A percentile compares a stretch with the other conserved stretches of the same genome.
Conservation (phyloP, 2,329 filamentous ascomycete genomes). For the Aspergillus persii region DNA sequence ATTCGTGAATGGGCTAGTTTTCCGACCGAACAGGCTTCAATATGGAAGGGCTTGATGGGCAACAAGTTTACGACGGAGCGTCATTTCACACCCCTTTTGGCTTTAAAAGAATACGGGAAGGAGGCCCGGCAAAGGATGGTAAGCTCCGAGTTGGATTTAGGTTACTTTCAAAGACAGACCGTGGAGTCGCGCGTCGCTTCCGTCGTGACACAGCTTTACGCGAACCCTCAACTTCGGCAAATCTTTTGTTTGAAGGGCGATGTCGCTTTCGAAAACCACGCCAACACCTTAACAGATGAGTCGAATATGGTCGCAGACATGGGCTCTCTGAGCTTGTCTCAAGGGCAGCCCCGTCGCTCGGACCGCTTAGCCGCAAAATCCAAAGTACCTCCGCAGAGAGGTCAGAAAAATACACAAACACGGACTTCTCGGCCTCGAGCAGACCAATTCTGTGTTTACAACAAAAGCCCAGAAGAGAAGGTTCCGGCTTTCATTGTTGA, state of each 20-base stretch:
- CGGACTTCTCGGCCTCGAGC: slow-evolving; percentile 21
- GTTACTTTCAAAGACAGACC: not conserved
- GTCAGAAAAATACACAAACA: not conserved
- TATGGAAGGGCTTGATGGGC: slow-evolving; percentile 7
- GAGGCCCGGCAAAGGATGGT: not conserved
- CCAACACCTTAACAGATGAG: slow-evolving; percentile 13
- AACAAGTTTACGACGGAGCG: slow-evolving; percentile 10
- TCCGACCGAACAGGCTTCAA: not conserved
- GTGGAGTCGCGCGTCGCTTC: slow-evolving; percentile 1
- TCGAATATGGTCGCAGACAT: slow-evolving; percentile 7
- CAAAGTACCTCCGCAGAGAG: no score
- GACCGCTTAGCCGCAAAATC: not conserved
- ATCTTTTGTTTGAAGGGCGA: slow-evolving; percentile 6
- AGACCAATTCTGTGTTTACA: slow-evolving; percentile 38
- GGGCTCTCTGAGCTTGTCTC: slow-evolving; percentile 9
- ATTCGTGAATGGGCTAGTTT: not conserved
- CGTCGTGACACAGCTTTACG: slow-evolving; percentile 1
- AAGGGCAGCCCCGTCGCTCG: not conserved
- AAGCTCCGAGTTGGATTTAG: not conserved
- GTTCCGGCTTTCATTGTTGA: slow-evolving; percentile 35
- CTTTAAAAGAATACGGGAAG: no score
- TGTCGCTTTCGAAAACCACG: not conserved
- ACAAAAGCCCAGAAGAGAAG: slow-evolving; percentile 19
- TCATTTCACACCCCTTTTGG: not conserved
- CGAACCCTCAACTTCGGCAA: slow-evolving; percentile 3